Conservation (phyloP, 2,329 filamentous ascomycete genomes). For the Pseudocercospora pini-densiflorae region DNA sequence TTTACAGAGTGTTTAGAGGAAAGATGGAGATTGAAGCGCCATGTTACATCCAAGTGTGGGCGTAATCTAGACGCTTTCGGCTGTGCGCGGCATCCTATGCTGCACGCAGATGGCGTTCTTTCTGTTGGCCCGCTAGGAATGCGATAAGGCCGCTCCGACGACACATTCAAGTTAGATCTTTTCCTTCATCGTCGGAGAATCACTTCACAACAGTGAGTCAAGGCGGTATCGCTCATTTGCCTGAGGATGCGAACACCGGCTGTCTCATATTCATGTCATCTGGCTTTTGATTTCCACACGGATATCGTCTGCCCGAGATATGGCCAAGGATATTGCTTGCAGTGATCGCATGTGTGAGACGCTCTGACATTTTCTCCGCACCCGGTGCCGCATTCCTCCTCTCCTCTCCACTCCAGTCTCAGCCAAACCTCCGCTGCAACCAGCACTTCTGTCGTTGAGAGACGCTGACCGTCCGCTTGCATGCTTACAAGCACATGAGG, state of each 20-base stretch:
- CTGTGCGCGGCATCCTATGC: constrained; percentile 5
- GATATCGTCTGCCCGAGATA: background rate
- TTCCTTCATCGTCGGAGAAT: background rate
- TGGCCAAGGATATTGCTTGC: background rate
- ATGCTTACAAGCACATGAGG: background rate
- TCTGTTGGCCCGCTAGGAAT: background rate
- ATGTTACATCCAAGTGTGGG: background rate
- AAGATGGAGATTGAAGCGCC: background rate
- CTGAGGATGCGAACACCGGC: background rate
- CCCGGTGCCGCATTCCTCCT: background rate
- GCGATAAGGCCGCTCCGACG: background rate
- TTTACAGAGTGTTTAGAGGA: background rate
- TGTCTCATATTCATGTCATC: constrained; percentile 1
- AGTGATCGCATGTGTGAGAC: background rate
- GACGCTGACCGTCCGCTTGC: constrained; percentile 2
- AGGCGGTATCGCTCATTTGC: background rate
- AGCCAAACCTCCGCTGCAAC: background rate
- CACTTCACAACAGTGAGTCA: background rate
- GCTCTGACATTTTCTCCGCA: background rate
- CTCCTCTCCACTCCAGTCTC: background rate
- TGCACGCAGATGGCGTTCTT: background rate
- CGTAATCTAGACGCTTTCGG: constrained; percentile 5
- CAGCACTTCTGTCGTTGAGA: constrained; percentile 4
- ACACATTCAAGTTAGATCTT: background rate
- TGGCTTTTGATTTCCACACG: background rate